Evolutionary conservation across 305 asterid species (phyloP).

Genomic region (Andrographis paniculata): DNA sequence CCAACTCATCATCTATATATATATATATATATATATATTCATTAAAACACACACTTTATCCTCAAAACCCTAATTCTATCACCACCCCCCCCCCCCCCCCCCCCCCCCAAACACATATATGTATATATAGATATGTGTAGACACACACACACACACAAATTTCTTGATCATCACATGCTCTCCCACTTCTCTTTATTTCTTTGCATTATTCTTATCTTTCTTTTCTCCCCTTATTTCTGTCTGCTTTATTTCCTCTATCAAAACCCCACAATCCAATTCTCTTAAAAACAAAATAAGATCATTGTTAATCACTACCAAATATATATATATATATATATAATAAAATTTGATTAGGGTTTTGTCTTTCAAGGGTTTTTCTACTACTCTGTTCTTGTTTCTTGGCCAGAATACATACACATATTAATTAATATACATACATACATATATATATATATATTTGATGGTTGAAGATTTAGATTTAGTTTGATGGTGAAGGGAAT

Average conservation of each 20-base stretch:
- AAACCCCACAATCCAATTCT: slow-evolving; percentile 28
- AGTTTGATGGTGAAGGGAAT: slow-evolving; percentile 1
- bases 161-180: slow-evolving; percentile 46
- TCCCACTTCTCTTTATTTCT: slow-evolving; percentile 25
- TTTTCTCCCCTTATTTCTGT: slow-evolving; percentile 25
- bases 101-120: too few species aligned
- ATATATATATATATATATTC: background rate
- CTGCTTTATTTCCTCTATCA: slow-evolving; percentile 36
- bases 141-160: background rate
- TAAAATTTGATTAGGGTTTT: too few species aligned
- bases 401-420: too few species aligned
- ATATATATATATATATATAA: too few species aligned
- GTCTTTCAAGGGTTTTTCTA: too few species aligned
- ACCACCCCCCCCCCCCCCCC: too few species aligned
- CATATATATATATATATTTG: too few species aligned
- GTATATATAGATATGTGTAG: background rate
- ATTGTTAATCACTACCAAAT: slow-evolving; percentile 4
- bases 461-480: background rate
- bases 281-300: slow-evolving; percentile 9
- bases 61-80: slow-evolving; percentile 7
- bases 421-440: too few species aligned
- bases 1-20: too few species aligned
- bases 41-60: slow-evolving; percentile 20
- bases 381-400: too few species aligned
- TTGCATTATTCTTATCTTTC: slow-evolving; percentile 39